Evolutionary conservation across 805 yeast genomes (phyloP).

Genomic region (Yamadazyma philogaea): DNA sequence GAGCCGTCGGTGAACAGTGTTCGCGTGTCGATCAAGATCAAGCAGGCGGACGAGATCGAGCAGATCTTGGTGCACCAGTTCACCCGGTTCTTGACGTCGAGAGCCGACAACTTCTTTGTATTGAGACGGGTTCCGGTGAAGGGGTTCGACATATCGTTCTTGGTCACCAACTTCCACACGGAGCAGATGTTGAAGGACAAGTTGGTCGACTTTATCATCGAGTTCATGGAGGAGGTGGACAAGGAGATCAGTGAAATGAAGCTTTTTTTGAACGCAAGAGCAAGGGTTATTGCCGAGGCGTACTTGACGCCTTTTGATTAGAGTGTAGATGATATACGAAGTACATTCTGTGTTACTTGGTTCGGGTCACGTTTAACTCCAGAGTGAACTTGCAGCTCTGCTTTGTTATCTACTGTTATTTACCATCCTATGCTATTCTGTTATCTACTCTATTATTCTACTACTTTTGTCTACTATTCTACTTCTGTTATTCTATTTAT

Average conservation of each 20-base stretch:
- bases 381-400: too few species aligned
- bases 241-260: conserved; percentile 98
- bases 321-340: conserved; percentile 3
- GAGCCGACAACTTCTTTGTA: conserved; percentile 93
- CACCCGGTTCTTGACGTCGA: conserved; percentile 86
- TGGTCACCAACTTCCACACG: conserved; percentile 91
- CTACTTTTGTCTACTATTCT: too few species aligned
- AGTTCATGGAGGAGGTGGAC: conserved; percentile 98
- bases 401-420: too few species aligned
- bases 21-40: conserved; percentile 85
- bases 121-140: conserved; percentile 86
- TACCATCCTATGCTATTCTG: too few species aligned
- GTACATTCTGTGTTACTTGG: too few species aligned
- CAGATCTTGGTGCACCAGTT: conserved; percentile 91
- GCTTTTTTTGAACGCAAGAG: conserved; percentile 92
- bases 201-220: conserved; percentile 93
- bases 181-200: conserved; percentile 94
- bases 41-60: conserved; percentile 97
- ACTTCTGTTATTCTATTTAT: too few species aligned
- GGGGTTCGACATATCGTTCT: conserved; percentile 90
- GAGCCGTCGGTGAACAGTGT: conserved; percentile 94
- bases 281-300: conserved; percentile 96
- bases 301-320: conserved; percentile 86
- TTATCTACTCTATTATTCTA: too few species aligned
- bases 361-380: too few species aligned